Percentiles rank a stretch among this genome's conserved stretches.
These are phyloP conservation scores for Yamadazyma aaseri DNA, from an alignment of 1,139 yeast species.

Conservation along the genomic window DNA sequence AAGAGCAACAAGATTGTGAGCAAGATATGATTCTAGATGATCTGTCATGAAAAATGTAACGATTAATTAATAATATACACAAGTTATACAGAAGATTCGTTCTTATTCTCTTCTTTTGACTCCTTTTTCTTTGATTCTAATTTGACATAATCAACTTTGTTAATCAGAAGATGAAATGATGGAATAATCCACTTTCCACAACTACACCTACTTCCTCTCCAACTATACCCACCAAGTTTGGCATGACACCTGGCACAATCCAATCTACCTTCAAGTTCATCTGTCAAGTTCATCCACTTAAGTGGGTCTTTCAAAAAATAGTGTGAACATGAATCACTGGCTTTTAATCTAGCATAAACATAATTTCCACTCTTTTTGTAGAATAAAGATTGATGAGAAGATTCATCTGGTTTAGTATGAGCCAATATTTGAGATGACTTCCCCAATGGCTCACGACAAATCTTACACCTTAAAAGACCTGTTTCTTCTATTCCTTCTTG, in stretches of 20 bases:
- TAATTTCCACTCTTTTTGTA: conserved; percentile 58
- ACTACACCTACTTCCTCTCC: conserved; percentile 94
- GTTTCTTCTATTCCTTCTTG: conserved; percentile 11
- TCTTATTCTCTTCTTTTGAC: too few species aligned
- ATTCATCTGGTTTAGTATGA: conserved; percentile 59
- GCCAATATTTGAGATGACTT: conserved; percentile 48
- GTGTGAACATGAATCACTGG: conserved; percentile 72
- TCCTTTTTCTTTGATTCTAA: background rate
- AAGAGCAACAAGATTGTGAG: conserved; percentile 10
- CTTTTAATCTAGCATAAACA: conserved; percentile 51
- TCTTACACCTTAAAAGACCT: conserved; percentile 55
- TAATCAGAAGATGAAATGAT: conserved; percentile 76
- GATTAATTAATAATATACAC: too few species aligned
- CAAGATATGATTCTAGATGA: conserved; percentile 50
- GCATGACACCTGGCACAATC: conserved; percentile 68
- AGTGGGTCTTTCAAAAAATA: conserved; percentile 78
- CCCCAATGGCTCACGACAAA: conserved; percentile 64
- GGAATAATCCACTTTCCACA: conserved; percentile 98
- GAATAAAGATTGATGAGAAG: conserved; percentile 62
- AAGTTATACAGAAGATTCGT: too few species aligned
- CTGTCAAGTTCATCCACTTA: conserved; percentile 76
- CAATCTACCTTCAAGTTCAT: conserved; percentile 81
- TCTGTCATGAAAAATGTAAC: too few species aligned
- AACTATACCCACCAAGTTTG: conserved; percentile 86
- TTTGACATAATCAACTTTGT: conserved; percentile 49